phyloP scores from a whole-genome alignment of 108 stramenopile genomes.

The Stephanodiscus triporus region DNA sequence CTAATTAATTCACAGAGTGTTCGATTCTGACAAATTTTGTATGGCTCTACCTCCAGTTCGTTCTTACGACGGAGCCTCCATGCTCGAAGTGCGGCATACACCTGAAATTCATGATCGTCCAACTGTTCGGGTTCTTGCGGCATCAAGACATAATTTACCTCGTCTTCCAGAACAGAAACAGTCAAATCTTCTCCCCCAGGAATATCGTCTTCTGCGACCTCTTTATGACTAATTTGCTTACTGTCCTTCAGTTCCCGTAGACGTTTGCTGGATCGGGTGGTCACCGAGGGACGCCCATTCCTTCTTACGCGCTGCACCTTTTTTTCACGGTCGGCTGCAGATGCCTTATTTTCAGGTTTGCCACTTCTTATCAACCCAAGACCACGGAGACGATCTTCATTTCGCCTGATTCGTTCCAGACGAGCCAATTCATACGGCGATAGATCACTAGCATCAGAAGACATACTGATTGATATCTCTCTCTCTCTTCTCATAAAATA shows the following conservation, averaged over 20 bases:
- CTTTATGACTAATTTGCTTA: not conserved
- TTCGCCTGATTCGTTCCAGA: conserved; percentile 34
- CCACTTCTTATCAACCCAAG: conserved; percentile 19
- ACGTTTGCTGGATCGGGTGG: conserved; percentile 32
- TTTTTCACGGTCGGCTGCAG: not conserved
- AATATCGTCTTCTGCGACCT: conserved; percentile 3
- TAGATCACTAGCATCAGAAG: conserved; percentile 8
- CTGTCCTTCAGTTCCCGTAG: conserved; percentile 24
- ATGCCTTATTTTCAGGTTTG: not conserved
- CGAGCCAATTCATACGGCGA: conserved; percentile 41
- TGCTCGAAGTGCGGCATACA: conserved; percentile 27
- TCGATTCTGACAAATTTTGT: conserved; percentile 41
- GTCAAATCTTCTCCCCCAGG: conserved; percentile 1
- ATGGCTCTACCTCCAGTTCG: conserved; percentile 38
- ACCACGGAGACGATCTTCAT: conserved; percentile 23
- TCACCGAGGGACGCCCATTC: conserved; percentile 6
- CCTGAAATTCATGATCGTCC: conserved; percentile 42
- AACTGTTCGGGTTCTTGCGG: conserved; percentile 32
- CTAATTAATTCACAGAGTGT: conserved; percentile 40
- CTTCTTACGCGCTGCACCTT: not conserved
- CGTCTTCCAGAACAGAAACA: not conserved
- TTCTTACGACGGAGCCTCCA: conserved; percentile 35
- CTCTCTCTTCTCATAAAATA: too few species aligned
- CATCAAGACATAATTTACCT: conserved; percentile 21
- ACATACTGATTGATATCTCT: not conserved